Evolutionary conservation across 1,284 basidiomycete species (phyloP), one percentile per base, ranked within the genome.

Genomic region (Lignosus rhinocerotis): DNA sequence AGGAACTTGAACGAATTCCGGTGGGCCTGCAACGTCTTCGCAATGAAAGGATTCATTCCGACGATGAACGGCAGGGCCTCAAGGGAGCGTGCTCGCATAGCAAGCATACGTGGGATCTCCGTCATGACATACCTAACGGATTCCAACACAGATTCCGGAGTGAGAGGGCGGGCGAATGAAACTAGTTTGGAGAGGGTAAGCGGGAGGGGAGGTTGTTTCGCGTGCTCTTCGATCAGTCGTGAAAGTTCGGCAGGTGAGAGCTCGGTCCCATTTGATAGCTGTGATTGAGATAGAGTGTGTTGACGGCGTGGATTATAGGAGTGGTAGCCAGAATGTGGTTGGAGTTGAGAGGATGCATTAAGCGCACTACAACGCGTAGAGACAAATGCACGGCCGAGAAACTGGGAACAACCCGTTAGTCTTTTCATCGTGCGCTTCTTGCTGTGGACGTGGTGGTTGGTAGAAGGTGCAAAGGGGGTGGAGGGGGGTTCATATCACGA

Each of bases 41-140:
- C 82, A 33, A 96, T 84, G 73, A 91, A 93, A 5, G 94, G 94
- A 70, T 96, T 96, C 59, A 90, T 92, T 16, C 92, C 93, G 39
- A 95, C 93, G 51, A 96, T 94, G 73, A 89, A 93, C 1, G 90
- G 90, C 16, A 93, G 78, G 2, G 78, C 75, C 69, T 92, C 89
- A 51, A 93, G 76, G 25, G 85, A 85, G 39, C 82, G 81, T 36
- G 90, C 86, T 19, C 90, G 85, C 62, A 81, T 83, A 1, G 88
- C 88, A 38, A 93, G 80, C 51, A 90, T 78, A 32, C 86, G 80
- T 17, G 90, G 91, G 21, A 93, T 85, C 70, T 93, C 90, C 7
- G 83, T 78, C 12, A 90, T 78, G 0, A 84, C 85, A 72, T 88
- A 89, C 2, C 80, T 78, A 8, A 87, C 88, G 16, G 90, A 92